Conservation (phyloP, 2,329 filamentous ascomycete species). For the Westerdykella aurantiaca region DNA sequence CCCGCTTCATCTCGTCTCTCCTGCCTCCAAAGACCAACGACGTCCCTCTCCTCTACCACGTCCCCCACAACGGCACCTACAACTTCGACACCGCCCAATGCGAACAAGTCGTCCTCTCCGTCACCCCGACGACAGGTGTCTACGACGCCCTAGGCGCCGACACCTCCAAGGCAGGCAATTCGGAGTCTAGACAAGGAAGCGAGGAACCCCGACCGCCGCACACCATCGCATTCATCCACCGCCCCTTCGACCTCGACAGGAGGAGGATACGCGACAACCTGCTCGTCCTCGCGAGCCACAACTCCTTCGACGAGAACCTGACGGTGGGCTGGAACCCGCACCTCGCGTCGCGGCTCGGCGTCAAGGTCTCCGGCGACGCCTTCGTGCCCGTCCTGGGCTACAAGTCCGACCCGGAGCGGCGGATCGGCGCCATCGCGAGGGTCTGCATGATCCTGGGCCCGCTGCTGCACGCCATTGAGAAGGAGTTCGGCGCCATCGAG, state of each 20-base stretch:
- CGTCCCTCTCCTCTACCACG: constrained; percentile 31
- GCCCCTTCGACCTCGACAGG: constrained; percentile 28
- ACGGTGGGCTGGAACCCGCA: constrained; percentile 37
- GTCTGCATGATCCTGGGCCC: constrained; percentile 8
- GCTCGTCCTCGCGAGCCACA: constrained; percentile 33
- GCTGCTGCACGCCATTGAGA: constrained; percentile 15
- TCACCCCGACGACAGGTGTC: constrained; percentile 26
- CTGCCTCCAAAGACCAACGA: constrained; percentile 30
- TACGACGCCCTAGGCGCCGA: constrained; percentile 22
- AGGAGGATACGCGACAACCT: constrained; percentile 21
- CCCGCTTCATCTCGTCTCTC: constrained; percentile 22
- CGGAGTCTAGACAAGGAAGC: not conserved
- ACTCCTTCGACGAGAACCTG: constrained; percentile 35
- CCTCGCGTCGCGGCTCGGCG: constrained; percentile 27
- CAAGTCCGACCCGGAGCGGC: constrained; percentile 34
- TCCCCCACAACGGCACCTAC: constrained; percentile 24
- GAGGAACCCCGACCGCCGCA: constrained; percentile 12
- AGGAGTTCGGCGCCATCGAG: constrained; percentile 26
- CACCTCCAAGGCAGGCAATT: not conserved
- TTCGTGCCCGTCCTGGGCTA: constrained; percentile 34
- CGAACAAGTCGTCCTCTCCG: constrained; percentile 28
- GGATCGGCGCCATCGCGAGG: constrained; percentile 34
- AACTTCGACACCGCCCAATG: constrained; percentile 21
- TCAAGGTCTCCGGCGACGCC: constrained; percentile 18
- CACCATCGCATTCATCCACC: constrained; percentile 31